phyloP scores from a whole-genome alignment of 345 rosid genomes.

The Combretum micranthum region DNA sequence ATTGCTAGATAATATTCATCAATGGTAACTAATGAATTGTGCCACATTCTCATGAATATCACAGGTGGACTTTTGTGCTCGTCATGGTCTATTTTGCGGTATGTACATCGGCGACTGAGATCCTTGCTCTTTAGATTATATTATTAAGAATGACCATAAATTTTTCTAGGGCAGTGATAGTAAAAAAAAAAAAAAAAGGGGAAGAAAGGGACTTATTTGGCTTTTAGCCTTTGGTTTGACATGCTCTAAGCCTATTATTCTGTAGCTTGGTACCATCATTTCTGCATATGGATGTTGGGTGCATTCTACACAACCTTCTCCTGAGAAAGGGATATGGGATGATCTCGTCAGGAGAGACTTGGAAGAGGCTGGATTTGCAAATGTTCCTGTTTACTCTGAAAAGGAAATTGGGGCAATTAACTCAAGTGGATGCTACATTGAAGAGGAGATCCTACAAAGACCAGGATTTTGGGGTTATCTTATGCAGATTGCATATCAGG shows the following conservation, averaged over 20 bases:
- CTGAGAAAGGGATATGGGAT: constrained; percentile 19
- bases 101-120: constrained; percentile 14
- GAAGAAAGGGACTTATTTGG: not conserved
- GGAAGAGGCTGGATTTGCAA: constrained; percentile 16
- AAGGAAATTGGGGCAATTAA: constrained; percentile 19
- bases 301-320: constrained; percentile 13
- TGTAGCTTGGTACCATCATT: constrained; percentile 56
- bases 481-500: constrained; percentile 77
- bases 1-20: no score
- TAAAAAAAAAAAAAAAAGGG: not conserved
- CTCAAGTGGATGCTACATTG: constrained; percentile 34
- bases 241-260: not conserved
- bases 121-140: not conserved
- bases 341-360: constrained; percentile 17
- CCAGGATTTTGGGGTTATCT: constrained; percentile 69
- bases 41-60: constrained; percentile 2
- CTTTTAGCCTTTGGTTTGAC: not conserved
- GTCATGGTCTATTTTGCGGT: constrained; percentile 87
- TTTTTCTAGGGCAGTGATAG: not conserved
- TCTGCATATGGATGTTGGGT: constrained; percentile 78
- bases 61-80: constrained; percentile 91
- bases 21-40: not conserved
- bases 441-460: constrained; percentile 33
- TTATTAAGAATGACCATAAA: not conserved
- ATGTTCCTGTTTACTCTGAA: constrained; percentile 11